Base-by-base conservation (phyloP, 2,329 filamentous ascomycete species). In the Venturia asperata region DNA sequence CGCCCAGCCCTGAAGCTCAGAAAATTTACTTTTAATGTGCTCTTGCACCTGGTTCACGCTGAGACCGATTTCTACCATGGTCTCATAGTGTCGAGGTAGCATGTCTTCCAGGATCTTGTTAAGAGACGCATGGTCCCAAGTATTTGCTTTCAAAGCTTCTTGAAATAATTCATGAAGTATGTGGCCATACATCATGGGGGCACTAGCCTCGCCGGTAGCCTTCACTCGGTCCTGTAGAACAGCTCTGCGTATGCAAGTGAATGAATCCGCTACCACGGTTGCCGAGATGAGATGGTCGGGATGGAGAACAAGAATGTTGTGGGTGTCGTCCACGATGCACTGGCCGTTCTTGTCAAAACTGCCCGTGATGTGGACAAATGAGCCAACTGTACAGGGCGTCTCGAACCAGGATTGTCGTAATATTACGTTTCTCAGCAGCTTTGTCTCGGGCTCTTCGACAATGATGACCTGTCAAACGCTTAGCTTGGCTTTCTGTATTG, bases 151-250 rank as follows among this genome's bases (percentile, higher is more conserved):
- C 71, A 99, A 78, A 1, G 92, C 92, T 72, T 92, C 88, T 74
- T 99, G 94, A 70, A 99, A 97, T 27, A 97, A 86, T 73, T 97
- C 93, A 74, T 99, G 94, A 17, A 99, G 83, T 66, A 99, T 88
- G 45, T 90, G 94, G 61, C 94, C 94, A 72, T 97, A 97, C 0
- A 97, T 86, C 70, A 96, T 86, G 0, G 92, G 86, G 42, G 89
- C 84, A 56, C 87, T 90, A 2, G 90, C 83, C 69, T 91, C 89
- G 71, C 87, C 89, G 0, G 92, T 93, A 10, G 91, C 91, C 76
- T 97, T 97, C 70, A 99, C 88, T 41, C 94, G 88, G 74, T 99
- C 93, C 75, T 97, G 92, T 34, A 99, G 83, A 1, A 97, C 93
- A 39, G 94, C 92, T 68, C 93, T 88, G 21, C 94, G 88, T 73